Conservation (phyloP, 768 basidiomycete species). For the Suillus cothurnatus region DNA sequence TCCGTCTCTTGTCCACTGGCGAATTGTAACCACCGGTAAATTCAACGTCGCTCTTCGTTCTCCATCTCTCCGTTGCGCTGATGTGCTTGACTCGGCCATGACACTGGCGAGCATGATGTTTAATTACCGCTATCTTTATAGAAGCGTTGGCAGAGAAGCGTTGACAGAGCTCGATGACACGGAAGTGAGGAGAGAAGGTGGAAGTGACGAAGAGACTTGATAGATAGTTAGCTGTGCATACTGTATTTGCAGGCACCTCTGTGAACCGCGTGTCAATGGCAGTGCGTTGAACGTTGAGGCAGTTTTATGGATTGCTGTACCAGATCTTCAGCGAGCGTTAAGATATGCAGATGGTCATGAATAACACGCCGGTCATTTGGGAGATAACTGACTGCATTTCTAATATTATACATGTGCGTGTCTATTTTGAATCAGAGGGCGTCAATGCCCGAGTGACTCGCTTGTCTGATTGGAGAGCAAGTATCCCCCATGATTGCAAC, state of each 20-base stretch:
- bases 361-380: neutral
- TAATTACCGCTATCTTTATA: neutral
- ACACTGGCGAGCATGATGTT: neutral
- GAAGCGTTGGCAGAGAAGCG: neutral
- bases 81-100: neutral
- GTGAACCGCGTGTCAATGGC: neutral
- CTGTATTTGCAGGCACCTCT: neutral
- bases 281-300: neutral
- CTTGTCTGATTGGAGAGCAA: no score
- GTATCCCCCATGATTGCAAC: neutral
- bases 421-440: neutral
- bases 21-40: neutral
- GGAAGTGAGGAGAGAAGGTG: neutral
- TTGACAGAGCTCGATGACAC: neutral
- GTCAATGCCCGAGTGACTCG: neutral
- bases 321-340: neutral
- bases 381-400: neutral
- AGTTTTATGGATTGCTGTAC: neutral
- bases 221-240: neutral
- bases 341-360: neutral
- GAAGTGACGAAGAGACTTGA: neutral
- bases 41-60: neutral
- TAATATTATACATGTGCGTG: neutral
- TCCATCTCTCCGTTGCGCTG: neutral
- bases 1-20: neutral